phyloP scores from a whole-genome alignment of 192 early-diverging fungal genomes.

The Backusella psychrophila region DNA sequence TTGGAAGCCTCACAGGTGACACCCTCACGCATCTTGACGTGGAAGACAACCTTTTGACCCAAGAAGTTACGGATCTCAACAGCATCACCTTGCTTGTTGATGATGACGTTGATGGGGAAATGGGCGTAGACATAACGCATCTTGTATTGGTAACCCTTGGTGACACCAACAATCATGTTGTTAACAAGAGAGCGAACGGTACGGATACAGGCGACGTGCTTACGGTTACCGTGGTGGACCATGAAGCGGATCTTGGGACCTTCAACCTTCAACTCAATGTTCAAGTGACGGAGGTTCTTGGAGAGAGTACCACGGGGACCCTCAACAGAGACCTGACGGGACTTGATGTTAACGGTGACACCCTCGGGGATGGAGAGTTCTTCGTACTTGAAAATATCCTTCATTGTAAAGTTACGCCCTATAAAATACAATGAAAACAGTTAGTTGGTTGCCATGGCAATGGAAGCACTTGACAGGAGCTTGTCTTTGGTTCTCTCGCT shows the following conservation, averaged over 20 bases:
- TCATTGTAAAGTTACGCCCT: conserved; percentile 50
- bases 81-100: conserved; percentile 66
- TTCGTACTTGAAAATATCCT: conserved; percentile 89
- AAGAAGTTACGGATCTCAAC: conserved; percentile 99
- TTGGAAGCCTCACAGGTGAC: conserved; percentile 77
- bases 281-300: conserved; percentile 92
- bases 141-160: conserved; percentile 99
- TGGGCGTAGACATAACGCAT: conserved; percentile 99
- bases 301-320: conserved; percentile 88
- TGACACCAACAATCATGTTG: conserved; percentile 98
- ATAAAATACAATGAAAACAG: not conserved
- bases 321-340: conserved; percentile 82
- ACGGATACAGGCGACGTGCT: conserved; percentile 98
- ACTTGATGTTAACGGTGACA: conserved; percentile 84
- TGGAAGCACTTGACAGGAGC: not conserved
- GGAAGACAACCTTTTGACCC: conserved; percentile 91
- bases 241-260: conserved; percentile 76
- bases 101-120: conserved; percentile 98
- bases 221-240: conserved; percentile 94
- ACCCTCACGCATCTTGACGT: conserved; percentile 83
- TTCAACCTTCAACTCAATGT: conserved; percentile 83
- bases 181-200: conserved; percentile 93
- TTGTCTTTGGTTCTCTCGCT: not conserved
- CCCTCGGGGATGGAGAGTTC: conserved; percentile 88
- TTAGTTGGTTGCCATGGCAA: not conserved